Evolutionary conservation across 2,329 filamentous ascomycete species (phyloP), one percentile per base, ranked within the genome.

Genomic region (Ceratocystis huliohia): DNA sequence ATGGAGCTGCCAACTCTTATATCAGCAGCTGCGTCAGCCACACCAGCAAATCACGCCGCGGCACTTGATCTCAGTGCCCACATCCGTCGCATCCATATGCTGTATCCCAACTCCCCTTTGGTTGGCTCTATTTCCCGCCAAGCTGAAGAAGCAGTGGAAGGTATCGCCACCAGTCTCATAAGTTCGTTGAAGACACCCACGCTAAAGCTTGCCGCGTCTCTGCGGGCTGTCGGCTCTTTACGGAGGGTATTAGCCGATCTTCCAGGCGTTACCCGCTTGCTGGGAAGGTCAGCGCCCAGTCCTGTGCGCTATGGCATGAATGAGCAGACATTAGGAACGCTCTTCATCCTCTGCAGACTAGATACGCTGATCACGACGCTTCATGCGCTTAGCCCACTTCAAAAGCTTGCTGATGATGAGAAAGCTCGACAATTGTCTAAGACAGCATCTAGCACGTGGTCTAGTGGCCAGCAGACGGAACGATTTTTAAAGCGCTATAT

Each of bases 401-500:
- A 88, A 48, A 89, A 95, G 68, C 82, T 99, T 2, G 94, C 94
- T 61, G 92, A 97, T 71, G 89, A 96, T 72, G 93, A 96, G 75
- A 86, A 75, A 63, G 73, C 75, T 59, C 80, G 78, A 15, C 78
- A 81, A 68, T 75, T 74, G 66, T 75, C 79, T 44, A 73, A 75
- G 15, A 72, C 74, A 5, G 73, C 74, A 25, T 75, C 75, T 7
- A 74, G 74, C 50, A 73, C 75, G 45, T 88, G 82, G 83, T 84
- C 82, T 1, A 84, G 84, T 0, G 93, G 93, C 0, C 91, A 96
- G 72, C 94, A 97, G 74, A 96, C 92, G 0, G 94, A 97, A 75
- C 84, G 91, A 64, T 99, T 91, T 72, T 78, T 99, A 56, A 99
- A 97, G 75, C 84, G 92, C 61, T 99, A 96, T 75, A 89, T 99